phyloP scores from a whole-genome alignment of 495 filamentous ascomycete genomes.

The Echria macrotheca region DNA sequence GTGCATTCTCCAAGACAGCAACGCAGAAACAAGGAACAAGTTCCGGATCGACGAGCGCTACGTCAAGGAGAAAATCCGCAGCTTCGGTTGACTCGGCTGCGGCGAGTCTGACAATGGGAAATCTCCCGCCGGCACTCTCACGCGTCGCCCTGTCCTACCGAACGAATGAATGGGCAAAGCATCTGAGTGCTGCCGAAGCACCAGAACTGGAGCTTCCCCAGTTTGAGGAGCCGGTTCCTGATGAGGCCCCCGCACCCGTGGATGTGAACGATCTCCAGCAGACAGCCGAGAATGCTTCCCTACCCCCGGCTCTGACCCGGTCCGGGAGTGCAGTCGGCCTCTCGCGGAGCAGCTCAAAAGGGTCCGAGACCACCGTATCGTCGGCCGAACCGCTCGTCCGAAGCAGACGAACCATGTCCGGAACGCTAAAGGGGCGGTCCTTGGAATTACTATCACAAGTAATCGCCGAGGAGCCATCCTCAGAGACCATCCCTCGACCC shows the following conservation, averaged over 20 bases:
- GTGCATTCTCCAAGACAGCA: not conserved
- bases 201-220: conserved; percentile 64
- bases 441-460: conserved; percentile 29
- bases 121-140: conserved; percentile 55
- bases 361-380: conserved; percentile 7
- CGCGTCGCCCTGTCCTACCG: conserved; percentile 74
- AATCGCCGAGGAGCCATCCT: conserved; percentile 34
- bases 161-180: conserved; percentile 96
- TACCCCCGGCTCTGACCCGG: conserved; percentile 30
- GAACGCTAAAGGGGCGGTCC: conserved; percentile 12
- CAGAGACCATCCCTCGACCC: not conserved
- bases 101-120: conserved; percentile 42
- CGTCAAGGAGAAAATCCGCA: conserved; percentile 3
- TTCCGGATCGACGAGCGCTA: no score
- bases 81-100: conserved; percentile 36
- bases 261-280: conserved; percentile 62
- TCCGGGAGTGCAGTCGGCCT: conserved; percentile 28
- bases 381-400: conserved; percentile 18
- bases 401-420: conserved; percentile 17
- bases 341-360: conserved; percentile 25
- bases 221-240: conserved; percentile 9
- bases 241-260: conserved; percentile 56
- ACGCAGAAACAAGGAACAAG: no score
- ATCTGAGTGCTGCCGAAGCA: conserved; percentile 68
- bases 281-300: conserved; percentile 52